Base-by-base conservation (phyloP, 1,284 basidiomycete species). In the Tetrapyrgos nigripes region DNA sequence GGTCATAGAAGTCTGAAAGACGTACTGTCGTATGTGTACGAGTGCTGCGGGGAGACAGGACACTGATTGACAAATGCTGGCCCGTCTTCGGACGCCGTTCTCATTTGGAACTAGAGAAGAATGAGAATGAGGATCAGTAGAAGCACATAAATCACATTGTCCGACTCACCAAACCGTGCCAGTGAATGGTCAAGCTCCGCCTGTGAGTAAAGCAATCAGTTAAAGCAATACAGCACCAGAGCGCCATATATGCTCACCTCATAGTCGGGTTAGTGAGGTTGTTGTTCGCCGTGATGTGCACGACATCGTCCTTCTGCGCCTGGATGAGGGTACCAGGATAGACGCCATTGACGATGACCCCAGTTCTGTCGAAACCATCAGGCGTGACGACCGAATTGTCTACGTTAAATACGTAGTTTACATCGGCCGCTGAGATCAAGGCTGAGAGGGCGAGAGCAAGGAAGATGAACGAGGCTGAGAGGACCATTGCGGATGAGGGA, bases 1-100 rank as follows among this genome's bases (percentile, higher is more conserved):
- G 46, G 45, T 67, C 67, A 67, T 45, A 57, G 58, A 19, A 60
- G 67, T 11, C 67, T 56, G 47, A 59, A 67, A 8, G 60, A 31
- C 43, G 17, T 23, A 2, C 43, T 19, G 31, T 55, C 35, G 35
- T 28, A n/a, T n/a, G n/a, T n/a, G n/a, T n/a, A n/a, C n/a, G n/a
- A n/a, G n/a, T n/a, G n/a, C n/a, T n/a, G n/a, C n/a, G n/a, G n/a
- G n/a, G n/a, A n/a, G n/a, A n/a, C n/a, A n/a, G n/a, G n/a, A n/a
- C n/a, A n/a, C n/a, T n/a, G n/a, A n/a, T n/a, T n/a, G n/a, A n/a
- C n/a, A n/a, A n/a, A 58, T 50, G 52, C 26, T 53, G 50, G 56
- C 27, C 56, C 56, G 33, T 58, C 56, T 33, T 58, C 56, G 14
- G 56, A 44, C 24, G 56, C 56, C 14, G 56, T 58, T 43, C 45